A percentile compares a stretch with the other conserved stretches of the same genome.
Conservation (phyloP, 495 filamentous ascomycete genomes). For the Trichoderma reesei region DNA sequence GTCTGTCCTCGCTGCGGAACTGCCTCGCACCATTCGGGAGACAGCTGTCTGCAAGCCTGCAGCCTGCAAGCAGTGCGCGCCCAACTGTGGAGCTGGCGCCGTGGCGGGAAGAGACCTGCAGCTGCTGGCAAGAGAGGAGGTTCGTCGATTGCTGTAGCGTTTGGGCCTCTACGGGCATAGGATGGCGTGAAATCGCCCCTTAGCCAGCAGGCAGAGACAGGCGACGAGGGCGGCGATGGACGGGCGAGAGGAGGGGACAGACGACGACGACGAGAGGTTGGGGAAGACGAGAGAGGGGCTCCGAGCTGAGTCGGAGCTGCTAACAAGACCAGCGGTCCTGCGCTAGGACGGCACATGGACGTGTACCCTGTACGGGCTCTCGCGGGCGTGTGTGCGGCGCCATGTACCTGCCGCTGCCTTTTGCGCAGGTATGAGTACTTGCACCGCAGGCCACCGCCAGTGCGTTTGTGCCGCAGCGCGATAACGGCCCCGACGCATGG, state of each 20-base stretch:
- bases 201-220: not conserved
- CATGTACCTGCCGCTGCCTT: too few species aligned
- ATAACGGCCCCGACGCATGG: not conserved
- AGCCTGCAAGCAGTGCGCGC: conserved; percentile 5
- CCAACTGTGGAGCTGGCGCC: conserved; percentile 7
- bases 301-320: not conserved
- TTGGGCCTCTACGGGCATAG: conserved; percentile 1
- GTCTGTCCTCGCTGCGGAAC: not conserved
- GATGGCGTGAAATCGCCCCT: not conserved
- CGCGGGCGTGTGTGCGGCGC: too few species aligned
- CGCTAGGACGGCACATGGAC: not conserved
- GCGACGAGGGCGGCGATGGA: not conserved
- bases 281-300: not conserved
- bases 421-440: not conserved
- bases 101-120: conserved; percentile 5
- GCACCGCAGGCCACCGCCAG: not conserved
- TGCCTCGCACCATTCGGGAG: conserved; percentile 2
- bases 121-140: conserved; percentile 2
- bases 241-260: not conserved
- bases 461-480: not conserved
- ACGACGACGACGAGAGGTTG: not conserved
- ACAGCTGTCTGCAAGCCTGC: conserved; percentile 6
- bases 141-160: conserved; percentile 6
- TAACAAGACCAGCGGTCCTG: not conserved
- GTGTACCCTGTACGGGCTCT: too few species aligned